Evolutionary conservation across 768 basidiomycete species (phyloP), one percentile per base, ranked within the genome.

Genomic region (Tulasnella calospora): DNA sequence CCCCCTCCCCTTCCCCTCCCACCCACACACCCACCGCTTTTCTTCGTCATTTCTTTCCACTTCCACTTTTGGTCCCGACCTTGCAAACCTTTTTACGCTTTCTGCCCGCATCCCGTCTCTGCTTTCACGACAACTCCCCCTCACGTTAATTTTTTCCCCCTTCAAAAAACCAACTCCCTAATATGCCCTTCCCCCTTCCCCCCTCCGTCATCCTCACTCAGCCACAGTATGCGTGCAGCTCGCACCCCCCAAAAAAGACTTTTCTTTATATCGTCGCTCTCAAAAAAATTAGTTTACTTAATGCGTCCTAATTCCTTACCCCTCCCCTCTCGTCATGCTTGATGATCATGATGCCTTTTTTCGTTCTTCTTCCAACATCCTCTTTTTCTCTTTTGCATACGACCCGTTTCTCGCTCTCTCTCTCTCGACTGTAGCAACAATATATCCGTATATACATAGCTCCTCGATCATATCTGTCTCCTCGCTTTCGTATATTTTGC

Each of bases 31-130:
- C 12, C 55, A 57, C 55, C 19, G 9, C 55, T 57, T 67, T 33
- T 67, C 33, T 67, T 67, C 61, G 61, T 67, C 33, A 67, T 67
- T 67, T n/a, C n/a, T n/a, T n/a, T n/a, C n/a, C n/a, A n/a, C n/a
- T n/a, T n/a, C n/a, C n/a, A n/a, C n/a, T n/a, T n/a, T n/a, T n/a
- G n/a, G n/a, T n/a, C n/a, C n/a, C n/a, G n/a, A 21, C 47, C 47
- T 21, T 51, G 21, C 47, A 51, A 21, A 21, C 38, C 47, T 23
- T 51, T 19, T 23, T 23, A 51, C 47, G 47, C 47, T 12, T 33
- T 27, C 61, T 33, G 61, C 61, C 33, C 61, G 61, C 61, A 67
- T 67, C 61, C 15, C 33, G 33, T 67, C 61, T 27, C 30, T 17
- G 21, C 10, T 67, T 30, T 67, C 61, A 67, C n/a, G 27, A 67